These are phyloP conservation scores for Sanghuangporus sanghuang DNA, from an alignment of 1,284 basidiomycete genomes.

Conservation along the genomic window DNA sequence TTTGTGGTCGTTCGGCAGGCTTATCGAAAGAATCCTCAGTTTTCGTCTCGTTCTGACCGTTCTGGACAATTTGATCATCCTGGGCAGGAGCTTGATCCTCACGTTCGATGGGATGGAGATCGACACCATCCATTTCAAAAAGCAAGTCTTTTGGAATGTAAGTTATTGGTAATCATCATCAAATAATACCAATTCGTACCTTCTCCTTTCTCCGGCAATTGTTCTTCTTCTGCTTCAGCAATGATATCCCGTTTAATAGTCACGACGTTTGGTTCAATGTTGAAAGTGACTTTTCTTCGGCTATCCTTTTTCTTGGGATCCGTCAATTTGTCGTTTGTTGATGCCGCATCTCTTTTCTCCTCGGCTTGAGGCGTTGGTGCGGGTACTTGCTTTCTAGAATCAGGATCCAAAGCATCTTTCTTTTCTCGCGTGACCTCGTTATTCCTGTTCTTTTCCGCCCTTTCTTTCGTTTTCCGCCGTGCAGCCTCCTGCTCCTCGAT, in stretches of 20 bases:
- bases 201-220: slow-evolving; percentile 25
- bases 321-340: background rate
- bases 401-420: background rate
- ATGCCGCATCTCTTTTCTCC: background rate
- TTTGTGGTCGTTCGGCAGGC: slow-evolving; percentile 19
- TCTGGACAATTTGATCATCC: background rate
- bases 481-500: slow-evolving; percentile 57
- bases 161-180: background rate
- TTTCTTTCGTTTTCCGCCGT: slow-evolving; percentile 20
- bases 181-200: slow-evolving; percentile 21
- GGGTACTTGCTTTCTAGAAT: background rate
- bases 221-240: slow-evolving; percentile 27
- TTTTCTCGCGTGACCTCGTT: background rate
- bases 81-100: slow-evolving; percentile 1
- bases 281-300: slow-evolving; percentile 69
- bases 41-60: background rate
- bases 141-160: slow-evolving; percentile 45
- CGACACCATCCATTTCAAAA: slow-evolving; percentile 59
- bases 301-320: slow-evolving; percentile 7
- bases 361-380: background rate
- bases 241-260: slow-evolving; percentile 38
- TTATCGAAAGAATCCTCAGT: slow-evolving; percentile 20
- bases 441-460: background rate
- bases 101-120: slow-evolving; percentile 24
- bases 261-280: slow-evolving; percentile 52